Conservation (phyloP, 176 grass and related monocot species). For the Aegilops longissima region DNA sequence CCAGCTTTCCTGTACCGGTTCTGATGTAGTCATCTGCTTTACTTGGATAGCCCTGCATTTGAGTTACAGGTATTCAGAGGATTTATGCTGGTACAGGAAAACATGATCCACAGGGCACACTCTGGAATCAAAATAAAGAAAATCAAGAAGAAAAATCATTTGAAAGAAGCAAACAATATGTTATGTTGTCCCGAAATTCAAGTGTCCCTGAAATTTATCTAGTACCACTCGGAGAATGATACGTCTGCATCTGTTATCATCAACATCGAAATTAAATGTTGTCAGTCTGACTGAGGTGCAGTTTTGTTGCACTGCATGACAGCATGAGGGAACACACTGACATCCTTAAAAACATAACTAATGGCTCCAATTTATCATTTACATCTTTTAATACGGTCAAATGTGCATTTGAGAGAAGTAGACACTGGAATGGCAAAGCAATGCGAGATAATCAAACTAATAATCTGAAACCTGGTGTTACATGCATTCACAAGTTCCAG, state of each 20-base stretch:
- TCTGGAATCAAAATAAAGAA: constrained; percentile 10
- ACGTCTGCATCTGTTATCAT: neutral
- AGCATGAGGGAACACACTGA: neutral
- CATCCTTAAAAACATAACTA: neutral
- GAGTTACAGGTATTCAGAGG: neutral
- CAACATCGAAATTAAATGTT: neutral
- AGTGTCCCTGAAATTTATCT: neutral
- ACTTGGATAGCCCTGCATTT: neutral
- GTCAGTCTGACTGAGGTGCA: neutral
- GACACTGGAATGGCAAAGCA: neutral
- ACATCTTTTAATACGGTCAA: neutral
- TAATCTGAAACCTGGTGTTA: neutral
- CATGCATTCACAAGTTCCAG: no score
- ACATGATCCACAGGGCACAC: neutral
- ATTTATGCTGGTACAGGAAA: neutral
- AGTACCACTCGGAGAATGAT: neutral
- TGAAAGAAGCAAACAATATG: neutral
- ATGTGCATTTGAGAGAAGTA: neutral
- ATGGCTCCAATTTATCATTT: neutral
- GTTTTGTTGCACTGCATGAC: neutral
- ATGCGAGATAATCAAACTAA: neutral
- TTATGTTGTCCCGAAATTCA: neutral
- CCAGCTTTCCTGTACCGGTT: constrained; percentile 39
- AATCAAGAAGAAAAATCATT: neutral
- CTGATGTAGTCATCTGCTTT: constrained; percentile 46